phyloP scores from a whole-genome alignment of 2,329 filamentous ascomycete genomes.

The Claviceps pusilla region DNA sequence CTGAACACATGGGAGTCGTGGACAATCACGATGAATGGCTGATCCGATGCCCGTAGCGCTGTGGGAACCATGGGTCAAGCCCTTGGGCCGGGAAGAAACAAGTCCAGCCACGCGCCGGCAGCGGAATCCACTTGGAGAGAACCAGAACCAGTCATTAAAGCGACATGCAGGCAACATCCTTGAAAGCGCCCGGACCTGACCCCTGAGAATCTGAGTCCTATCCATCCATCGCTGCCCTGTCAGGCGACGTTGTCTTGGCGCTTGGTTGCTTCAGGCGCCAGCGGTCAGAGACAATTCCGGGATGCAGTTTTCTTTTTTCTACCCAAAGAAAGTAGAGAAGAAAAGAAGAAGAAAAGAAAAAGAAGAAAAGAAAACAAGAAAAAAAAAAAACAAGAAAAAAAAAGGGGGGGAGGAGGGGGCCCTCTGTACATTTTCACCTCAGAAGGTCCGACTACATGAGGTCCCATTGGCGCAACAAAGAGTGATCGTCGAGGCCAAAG shows the following conservation, averaged over 20 bases:
- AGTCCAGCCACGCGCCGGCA: neutral
- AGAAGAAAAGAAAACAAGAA: too few relatives aligned
- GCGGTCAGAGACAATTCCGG: neutral
- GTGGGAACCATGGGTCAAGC: neutral
- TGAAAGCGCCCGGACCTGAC: slow-evolving; percentile 3
- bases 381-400: too few relatives aligned
- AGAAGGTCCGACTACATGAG: neutral
- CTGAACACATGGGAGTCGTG: neutral
- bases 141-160: neutral
- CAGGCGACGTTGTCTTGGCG: neutral
- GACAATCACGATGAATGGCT: neutral
- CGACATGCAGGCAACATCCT: neutral
- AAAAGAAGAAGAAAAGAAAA: too few relatives aligned
- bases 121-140: neutral
- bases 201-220: neutral
- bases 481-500: neutral
- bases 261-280: neutral
- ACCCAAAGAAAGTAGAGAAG: neutral
- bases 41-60: neutral
- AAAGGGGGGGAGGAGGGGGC: too few relatives aligned
- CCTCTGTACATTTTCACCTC: too few relatives aligned
- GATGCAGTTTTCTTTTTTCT: neutral
- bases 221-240: too few relatives aligned
- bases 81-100: neutral
- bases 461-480: neutral